phyloP scores from a whole-genome alignment of 2,329 filamentous ascomycete species.

The Juglanconis juglandina region DNA sequence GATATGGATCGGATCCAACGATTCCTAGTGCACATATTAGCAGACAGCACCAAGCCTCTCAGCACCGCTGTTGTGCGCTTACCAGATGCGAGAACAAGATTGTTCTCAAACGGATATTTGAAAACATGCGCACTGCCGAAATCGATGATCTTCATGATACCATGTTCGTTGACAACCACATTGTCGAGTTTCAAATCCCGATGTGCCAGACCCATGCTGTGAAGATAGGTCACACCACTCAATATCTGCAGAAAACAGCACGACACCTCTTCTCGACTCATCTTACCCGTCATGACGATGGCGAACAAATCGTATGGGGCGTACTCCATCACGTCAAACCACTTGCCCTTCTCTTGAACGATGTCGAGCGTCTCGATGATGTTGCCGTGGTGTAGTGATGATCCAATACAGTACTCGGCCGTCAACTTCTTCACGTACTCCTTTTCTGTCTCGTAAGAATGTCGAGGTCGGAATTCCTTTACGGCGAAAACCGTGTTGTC shows the following conservation, averaged over 20 bases:
- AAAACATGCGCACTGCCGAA: conserved; percentile 98
- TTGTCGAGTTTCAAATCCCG: conserved; percentile 96
- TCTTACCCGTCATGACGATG: conserved; percentile 98
- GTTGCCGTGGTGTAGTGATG: conserved; percentile 93
- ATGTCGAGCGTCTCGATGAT: conserved; percentile 98
- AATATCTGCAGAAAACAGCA: conserved; percentile 94
- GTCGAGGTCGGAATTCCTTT: conserved; percentile 90
- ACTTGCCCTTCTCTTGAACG: conserved; percentile 86
- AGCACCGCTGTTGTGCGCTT: conserved; percentile 31
- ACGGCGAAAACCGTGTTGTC: conserved; percentile 94
- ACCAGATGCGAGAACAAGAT: conserved; percentile 78
- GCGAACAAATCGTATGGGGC: conserved; percentile 94
- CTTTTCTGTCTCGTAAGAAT: conserved; percentile 88
- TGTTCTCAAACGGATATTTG: conserved; percentile 93
- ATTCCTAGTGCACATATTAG: conserved; percentile 41
- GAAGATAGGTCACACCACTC: conserved; percentile 89
- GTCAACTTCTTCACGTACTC: conserved; percentile 98
- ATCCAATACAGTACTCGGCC: conserved; percentile 96
- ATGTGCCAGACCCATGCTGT: conserved; percentile 92
- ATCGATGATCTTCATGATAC: conserved; percentile 99
- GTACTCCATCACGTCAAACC: conserved; percentile 99
- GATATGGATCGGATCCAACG: conserved; percentile 86
- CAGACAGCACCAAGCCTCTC: neutral
- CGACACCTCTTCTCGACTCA: conserved; percentile 84
- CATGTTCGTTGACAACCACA: conserved; percentile 91